Conservation (phyloP, 352 stramenopile species). For the Saprolegnia diclina region DNA sequence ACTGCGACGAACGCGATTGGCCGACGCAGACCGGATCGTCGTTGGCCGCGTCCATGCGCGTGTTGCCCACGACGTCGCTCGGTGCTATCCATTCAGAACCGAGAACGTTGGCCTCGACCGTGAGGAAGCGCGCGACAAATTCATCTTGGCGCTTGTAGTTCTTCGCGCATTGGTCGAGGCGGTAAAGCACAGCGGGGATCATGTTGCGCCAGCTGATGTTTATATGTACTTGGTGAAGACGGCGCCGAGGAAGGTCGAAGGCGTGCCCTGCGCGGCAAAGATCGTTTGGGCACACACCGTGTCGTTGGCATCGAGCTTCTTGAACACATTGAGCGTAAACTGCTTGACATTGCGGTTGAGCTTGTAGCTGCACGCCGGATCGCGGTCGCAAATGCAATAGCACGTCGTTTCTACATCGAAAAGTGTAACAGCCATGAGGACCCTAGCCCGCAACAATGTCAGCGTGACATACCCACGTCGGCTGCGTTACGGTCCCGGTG, state of each 20-base stretch:
- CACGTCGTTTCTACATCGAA: slow-evolving; percentile 28
- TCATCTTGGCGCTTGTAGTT: no score
- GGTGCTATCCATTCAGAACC: no score
- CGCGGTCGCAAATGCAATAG: slow-evolving; percentile 37
- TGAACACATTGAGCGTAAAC: not conserved
- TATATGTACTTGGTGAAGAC: not conserved
- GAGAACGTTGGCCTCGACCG: not conserved
- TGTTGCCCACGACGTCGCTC: no score
- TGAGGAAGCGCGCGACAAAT: not conserved
- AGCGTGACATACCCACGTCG: not conserved
- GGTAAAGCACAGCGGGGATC: slow-evolving; percentile 8
- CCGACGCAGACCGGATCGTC: not conserved
- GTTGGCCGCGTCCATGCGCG: not conserved
- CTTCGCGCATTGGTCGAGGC: slow-evolving; percentile 2
- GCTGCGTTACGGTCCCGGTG: not conserved
- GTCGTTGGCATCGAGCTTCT: not conserved
- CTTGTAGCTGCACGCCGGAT: slow-evolving; percentile 16
- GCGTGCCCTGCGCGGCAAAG: not conserved
- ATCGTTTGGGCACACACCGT: not conserved
- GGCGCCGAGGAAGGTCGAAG: not conserved
- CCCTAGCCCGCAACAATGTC: slow-evolving; percentile 33
- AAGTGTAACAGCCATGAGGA: slow-evolving; percentile 70
- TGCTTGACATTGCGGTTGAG: not conserved
- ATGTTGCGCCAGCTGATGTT: slow-evolving; percentile 18
- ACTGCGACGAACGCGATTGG: no score